phyloP scores from a whole-genome alignment of 2,329 filamentous ascomycete species.

The Fusarium luffae region DNA sequence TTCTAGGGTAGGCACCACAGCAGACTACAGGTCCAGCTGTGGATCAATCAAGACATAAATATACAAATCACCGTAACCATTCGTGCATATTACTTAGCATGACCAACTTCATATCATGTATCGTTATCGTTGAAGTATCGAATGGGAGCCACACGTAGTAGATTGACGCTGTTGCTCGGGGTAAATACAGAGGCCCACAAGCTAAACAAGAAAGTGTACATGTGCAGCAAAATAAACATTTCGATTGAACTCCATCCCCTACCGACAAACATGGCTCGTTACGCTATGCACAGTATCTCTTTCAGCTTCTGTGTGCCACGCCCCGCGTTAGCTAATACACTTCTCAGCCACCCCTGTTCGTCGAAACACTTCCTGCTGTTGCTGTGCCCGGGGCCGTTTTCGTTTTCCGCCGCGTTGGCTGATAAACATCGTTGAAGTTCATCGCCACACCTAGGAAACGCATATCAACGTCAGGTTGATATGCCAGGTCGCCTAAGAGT shows the following conservation, averaged over 20 bases:
- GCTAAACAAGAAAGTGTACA: not conserved
- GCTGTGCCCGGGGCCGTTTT: constrained; percentile 48
- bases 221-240: not conserved
- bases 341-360: constrained; percentile 44
- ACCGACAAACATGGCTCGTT: constrained; percentile 2
- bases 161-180: not conserved
- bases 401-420: constrained; percentile 75
- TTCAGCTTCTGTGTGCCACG: constrained; percentile 2
- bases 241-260: constrained; percentile 10
- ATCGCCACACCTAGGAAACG: constrained; percentile 95
- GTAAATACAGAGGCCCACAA: not conserved
- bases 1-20: not conserved
- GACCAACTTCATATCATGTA: not conserved
- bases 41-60: not conserved
- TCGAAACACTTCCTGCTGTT: constrained; percentile 36
- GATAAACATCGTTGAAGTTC: constrained; percentile 99
- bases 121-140: not conserved
- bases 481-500: constrained; percentile 87
- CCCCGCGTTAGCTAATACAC: constrained; percentile 3
- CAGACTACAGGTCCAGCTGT: not conserved
- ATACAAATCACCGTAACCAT: not conserved
- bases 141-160: not conserved
- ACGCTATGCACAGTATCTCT: constrained; percentile 9
- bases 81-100: not conserved
- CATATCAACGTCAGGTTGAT: constrained; percentile 95